Percentiles rank a stretch among this genome's conserved stretches.
phyloP scores from a whole-genome alignment of 148 eudicot genomes.

The Rhododendron williamsianum region DNA sequence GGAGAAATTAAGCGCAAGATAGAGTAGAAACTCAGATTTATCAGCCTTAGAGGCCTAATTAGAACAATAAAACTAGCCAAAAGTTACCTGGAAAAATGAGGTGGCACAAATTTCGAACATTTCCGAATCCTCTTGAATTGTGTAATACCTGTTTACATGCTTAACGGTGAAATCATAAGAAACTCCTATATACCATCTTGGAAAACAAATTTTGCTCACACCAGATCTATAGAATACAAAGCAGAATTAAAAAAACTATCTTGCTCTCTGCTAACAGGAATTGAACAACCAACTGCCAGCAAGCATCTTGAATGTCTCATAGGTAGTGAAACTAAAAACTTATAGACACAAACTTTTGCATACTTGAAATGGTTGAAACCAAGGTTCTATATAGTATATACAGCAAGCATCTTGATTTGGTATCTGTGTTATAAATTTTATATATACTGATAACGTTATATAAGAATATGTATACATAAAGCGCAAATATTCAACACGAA shows the following conservation, averaged over 20 bases:
- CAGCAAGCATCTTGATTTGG: too few relatives aligned
- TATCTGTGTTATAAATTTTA: too few relatives aligned
- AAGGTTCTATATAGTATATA: too few relatives aligned
- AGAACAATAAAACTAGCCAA: slow-evolving; percentile 1
- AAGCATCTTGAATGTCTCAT: neutral
- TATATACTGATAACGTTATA: too few relatives aligned
- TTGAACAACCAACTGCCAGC: neutral
- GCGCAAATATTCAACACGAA: too few relatives aligned
- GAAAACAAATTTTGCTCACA: neutral
- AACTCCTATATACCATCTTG: neutral
- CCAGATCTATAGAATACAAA: neutral
- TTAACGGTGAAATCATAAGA: slow-evolving; percentile 5
- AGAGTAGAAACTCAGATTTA: neutral
- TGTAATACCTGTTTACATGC: slow-evolving; percentile 18
- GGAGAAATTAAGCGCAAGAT: slow-evolving; percentile 2
- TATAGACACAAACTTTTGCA: neutral
- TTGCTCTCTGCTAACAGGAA: neutral
- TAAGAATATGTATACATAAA: too few relatives aligned
- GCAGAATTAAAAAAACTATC: neutral
- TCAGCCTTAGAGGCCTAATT: neutral
- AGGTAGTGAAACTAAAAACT: neutral
- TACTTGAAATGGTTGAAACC: neutral
- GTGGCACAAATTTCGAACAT: slow-evolving; percentile 27
- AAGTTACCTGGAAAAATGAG: slow-evolving; percentile 29
- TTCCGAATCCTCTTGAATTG: slow-evolving; percentile 19